Evolutionary conservation across 2,329 filamentous ascomycete genomes (phyloP).

Genomic region (Drechslerella coelobrocha): DNA sequence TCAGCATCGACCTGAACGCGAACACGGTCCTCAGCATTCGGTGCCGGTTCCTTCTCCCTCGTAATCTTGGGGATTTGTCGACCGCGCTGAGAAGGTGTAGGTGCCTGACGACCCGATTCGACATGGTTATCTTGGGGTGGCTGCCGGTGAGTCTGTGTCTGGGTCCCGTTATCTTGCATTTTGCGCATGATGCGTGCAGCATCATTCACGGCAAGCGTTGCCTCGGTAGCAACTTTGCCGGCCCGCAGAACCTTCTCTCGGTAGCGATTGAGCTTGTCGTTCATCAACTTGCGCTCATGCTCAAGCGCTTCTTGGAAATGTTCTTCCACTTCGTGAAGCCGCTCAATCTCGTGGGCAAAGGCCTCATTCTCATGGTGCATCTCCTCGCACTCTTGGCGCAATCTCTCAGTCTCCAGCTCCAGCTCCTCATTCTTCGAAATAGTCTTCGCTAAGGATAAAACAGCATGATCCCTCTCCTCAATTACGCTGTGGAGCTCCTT

Average conservation of each 20-base stretch:
- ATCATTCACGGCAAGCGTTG: conserved; percentile 52
- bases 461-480: conserved; percentile 53
- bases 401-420: conserved; percentile 26
- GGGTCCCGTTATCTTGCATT: conserved; percentile 12
- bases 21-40: conserved; percentile 32
- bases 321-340: conserved; percentile 41
- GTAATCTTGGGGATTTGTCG: conserved; percentile 2
- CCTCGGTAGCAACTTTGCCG: conserved; percentile 52
- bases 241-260: conserved; percentile 51
- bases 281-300: conserved; percentile 40
- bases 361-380: conserved; percentile 51
- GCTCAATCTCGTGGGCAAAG: conserved; percentile 51
- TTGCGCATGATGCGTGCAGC: conserved; percentile 35
- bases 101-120: conserved; percentile 16
- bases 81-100: background rate
- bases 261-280: conserved; percentile 51
- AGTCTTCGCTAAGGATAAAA: conserved; percentile 50
- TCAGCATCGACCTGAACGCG: conserved; percentile 44
- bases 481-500: conserved; percentile 48
- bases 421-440: conserved; percentile 28
- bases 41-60: conserved; percentile 1
- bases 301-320: conserved; percentile 39
- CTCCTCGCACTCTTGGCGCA: conserved; percentile 52
- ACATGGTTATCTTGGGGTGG: conserved; percentile 9
- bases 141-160: conserved; percentile 7